phyloP scores from a whole-genome alignment of 176 grass and related monocot genomes.

The Eremochloa ophiuroides region DNA sequence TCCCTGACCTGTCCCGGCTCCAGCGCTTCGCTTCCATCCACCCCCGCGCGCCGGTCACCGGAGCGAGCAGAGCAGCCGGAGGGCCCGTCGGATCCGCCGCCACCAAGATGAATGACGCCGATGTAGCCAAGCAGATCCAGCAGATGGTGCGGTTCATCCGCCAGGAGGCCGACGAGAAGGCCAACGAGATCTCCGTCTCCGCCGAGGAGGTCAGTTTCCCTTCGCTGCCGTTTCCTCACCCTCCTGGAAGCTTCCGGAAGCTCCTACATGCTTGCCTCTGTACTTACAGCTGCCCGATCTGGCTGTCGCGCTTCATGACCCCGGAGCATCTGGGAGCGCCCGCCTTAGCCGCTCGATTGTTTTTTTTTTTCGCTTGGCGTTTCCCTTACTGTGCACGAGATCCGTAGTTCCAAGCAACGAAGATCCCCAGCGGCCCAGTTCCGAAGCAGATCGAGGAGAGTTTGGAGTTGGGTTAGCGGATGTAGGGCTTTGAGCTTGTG shows the following conservation, averaged over 20 bases:
- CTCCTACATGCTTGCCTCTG: background rate
- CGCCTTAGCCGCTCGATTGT: background rate
- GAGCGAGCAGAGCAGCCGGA: conserved; percentile 18
- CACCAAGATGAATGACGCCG: conserved; percentile 90
- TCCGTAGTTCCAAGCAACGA: background rate
- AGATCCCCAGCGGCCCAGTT: background rate
- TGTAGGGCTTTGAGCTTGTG: background rate
- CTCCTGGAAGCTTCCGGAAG: background rate
- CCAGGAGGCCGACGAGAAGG: conserved; percentile 99
- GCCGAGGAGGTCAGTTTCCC: conserved; percentile 75
- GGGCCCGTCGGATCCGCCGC: conserved; percentile 32
- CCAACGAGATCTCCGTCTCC: conserved; percentile 97
- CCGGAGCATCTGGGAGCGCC: conserved; percentile 1
- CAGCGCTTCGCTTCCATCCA: background rate
- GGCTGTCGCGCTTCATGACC: background rate
- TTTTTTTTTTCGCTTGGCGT: background rate
- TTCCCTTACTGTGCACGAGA: conserved; percentile 9
- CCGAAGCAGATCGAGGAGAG: background rate
- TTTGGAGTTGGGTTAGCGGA: background rate
- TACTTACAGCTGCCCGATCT: conserved; percentile 4
- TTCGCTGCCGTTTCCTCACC: background rate
- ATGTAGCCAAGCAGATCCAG: conserved; percentile 98
- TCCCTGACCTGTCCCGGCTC: background rate
- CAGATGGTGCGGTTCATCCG: conserved; percentile 99
- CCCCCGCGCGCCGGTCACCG: conserved; percentile 18